These are phyloP conservation scores for Suillus discolor DNA, from an alignment of 768 basidiomycete genomes.

Conservation along the genomic window DNA sequence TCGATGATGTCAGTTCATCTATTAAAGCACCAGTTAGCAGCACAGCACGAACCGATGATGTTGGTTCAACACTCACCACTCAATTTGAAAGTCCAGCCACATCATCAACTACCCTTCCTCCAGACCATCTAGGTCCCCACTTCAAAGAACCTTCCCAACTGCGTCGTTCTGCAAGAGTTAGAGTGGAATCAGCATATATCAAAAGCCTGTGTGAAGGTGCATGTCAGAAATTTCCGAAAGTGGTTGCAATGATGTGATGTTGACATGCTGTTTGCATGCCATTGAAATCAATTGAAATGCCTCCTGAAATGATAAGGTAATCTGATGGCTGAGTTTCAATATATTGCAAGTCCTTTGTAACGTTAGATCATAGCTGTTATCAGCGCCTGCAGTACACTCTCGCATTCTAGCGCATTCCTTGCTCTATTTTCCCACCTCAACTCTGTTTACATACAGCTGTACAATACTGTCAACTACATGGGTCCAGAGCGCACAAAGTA, in stretches of 20 bases:
- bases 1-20: too few species aligned
- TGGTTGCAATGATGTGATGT: neutral
- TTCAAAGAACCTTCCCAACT: too few species aligned
- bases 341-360: neutral
- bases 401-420: neutral
- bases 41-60: too few species aligned
- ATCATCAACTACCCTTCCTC: too few species aligned
- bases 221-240: neutral
- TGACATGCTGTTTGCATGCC: neutral
- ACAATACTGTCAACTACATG: slow-evolving; percentile 2
- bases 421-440: neutral
- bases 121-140: too few species aligned
- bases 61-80: too few species aligned
- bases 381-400: neutral
- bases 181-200: too few species aligned
- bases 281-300: neutral
- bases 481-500: neutral
- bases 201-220: too few species aligned
- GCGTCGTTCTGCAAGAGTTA: too few species aligned
- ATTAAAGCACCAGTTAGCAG: too few species aligned
- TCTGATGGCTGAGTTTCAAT: slow-evolving; percentile 1
- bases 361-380: neutral
- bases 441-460: neutral
- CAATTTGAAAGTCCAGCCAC: too few species aligned
- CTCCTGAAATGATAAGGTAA: slow-evolving; percentile 2